phyloP scores from a whole-genome alignment of 1,139 yeast species.

The Kluyveromyces sp. region DNA sequence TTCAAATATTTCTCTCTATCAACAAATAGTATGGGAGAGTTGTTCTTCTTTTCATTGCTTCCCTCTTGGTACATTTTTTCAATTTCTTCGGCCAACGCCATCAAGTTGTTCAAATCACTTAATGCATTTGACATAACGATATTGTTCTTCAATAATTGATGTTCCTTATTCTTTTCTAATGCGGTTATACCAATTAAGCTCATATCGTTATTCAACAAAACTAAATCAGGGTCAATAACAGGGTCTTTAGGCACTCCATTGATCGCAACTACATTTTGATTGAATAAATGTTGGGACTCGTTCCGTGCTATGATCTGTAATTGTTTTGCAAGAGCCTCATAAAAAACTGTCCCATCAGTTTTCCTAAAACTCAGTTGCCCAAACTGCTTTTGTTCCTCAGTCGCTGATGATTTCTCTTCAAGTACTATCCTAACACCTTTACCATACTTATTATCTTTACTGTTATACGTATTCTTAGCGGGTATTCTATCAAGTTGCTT shows the following conservation, averaged over 20 bases:
- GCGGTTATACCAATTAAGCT: constrained; percentile 56
- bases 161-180: constrained; percentile 53
- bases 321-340: constrained; percentile 35
- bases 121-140: constrained; percentile 59
- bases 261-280: constrained; percentile 21
- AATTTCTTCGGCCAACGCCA: constrained; percentile 72
- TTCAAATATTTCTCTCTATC: constrained; percentile 31
- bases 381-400: constrained; percentile 9
- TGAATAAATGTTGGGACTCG: constrained; percentile 26
- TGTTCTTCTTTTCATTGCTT: constrained; percentile 13
- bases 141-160: constrained; percentile 53
- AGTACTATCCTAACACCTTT: constrained; percentile 26
- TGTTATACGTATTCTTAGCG: too few relatives aligned
- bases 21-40: constrained; percentile 24
- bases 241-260: constrained; percentile 18
- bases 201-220: constrained; percentile 16
- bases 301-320: constrained; percentile 46
- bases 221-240: constrained; percentile 9
- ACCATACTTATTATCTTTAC: constrained; percentile 4
- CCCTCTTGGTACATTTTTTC: constrained; percentile 39
- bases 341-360: constrained; percentile 48
- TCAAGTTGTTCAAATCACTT: constrained; percentile 68
- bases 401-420: constrained; percentile 11
- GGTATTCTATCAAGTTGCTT: constrained; percentile 23
- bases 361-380: constrained; percentile 56